Percentiles rank a stretch among this genome's conserved stretches.
phyloP scores from a whole-genome alignment of 306 rosid species.

The Dalbergia cochinchinensis region DNA sequence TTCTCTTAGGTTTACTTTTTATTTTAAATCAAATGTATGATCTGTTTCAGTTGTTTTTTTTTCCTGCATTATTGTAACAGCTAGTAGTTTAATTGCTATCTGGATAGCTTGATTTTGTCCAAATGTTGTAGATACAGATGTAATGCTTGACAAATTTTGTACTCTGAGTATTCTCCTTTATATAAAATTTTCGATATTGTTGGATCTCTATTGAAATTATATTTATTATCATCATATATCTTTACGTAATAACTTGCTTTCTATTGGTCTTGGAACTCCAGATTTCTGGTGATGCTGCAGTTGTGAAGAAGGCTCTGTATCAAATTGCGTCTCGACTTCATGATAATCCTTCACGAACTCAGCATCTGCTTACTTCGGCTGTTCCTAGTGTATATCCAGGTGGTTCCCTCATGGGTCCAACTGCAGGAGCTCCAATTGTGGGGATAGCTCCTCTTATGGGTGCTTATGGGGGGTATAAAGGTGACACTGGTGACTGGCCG shows the following conservation, averaged over 20 bases:
- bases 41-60: neutral
- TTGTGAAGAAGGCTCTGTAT: constrained; percentile 82
- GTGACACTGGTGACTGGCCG: constrained; percentile 89
- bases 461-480: constrained; percentile 88
- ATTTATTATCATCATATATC: neutral
- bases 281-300: constrained; percentile 85
- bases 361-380: constrained; percentile 84
- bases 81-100: constrained; percentile 32
- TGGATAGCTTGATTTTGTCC: constrained; percentile 7
- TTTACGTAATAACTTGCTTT: constrained; percentile 25
- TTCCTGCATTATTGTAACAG: neutral
- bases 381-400: constrained; percentile 63
- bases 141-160: neutral
- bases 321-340: constrained; percentile 91
- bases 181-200: neutral
- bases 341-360: constrained; percentile 92
- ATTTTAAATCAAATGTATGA: neutral
- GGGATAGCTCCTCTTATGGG: constrained; percentile 86
- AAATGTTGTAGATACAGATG: constrained; percentile 19
- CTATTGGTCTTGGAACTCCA: constrained; percentile 51
- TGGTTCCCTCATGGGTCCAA: constrained; percentile 79
- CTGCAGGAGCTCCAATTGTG: constrained; percentile 79
- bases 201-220: neutral
- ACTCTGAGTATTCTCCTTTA: neutral
- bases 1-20: neutral